Percentiles rank a stretch among this genome's conserved stretches.
These are phyloP conservation scores for Iberis amara DNA, from an alignment of 441 rosid species.

Conservation along the genomic window DNA sequence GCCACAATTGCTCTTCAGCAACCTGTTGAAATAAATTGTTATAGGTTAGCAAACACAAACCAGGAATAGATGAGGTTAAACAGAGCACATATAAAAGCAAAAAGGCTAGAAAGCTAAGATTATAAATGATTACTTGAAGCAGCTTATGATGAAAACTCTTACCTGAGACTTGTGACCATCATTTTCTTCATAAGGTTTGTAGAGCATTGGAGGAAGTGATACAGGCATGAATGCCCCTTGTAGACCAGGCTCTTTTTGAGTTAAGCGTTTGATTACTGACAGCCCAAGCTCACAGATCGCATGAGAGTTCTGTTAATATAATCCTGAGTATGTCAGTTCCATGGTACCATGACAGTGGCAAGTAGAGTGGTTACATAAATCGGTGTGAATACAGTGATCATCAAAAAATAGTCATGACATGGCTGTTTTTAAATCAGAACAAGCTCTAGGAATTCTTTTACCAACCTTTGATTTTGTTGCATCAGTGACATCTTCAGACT, in stretches of 20 bases:
- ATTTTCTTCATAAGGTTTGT: conserved; percentile 54
- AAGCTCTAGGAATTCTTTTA: conserved; percentile 19
- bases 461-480: conserved; percentile 76
- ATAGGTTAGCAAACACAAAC: conserved; percentile 16
- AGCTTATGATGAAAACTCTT: conserved; percentile 17
- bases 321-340: conserved; percentile 25
- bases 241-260: conserved; percentile 45
- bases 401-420: conserved; percentile 14
- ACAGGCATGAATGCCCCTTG: conserved; percentile 38
- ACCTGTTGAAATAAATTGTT: conserved; percentile 41
- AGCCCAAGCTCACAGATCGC: conserved; percentile 93
- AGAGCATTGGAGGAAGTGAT: conserved; percentile 61
- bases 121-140: conserved; percentile 12
- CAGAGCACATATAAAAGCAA: conserved; percentile 5
- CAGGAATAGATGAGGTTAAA: conserved; percentile 11
- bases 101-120: conserved; percentile 5
- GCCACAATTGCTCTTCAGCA: conserved; percentile 61
- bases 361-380: not conserved
- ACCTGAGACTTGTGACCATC: conserved; percentile 63
- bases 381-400: conserved; percentile 5
- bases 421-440: conserved; percentile 19
- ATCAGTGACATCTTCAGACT: conserved; percentile 74
- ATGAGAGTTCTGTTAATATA: conserved; percentile 68
- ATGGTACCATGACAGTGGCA: conserved; percentile 6
- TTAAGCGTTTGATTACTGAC: conserved; percentile 54